Evolutionary conservation across 2,329 filamentous ascomycete species (phyloP), one percentile per base, ranked within the genome.

Genomic region (Pseudohalonectria lignicola): DNA sequence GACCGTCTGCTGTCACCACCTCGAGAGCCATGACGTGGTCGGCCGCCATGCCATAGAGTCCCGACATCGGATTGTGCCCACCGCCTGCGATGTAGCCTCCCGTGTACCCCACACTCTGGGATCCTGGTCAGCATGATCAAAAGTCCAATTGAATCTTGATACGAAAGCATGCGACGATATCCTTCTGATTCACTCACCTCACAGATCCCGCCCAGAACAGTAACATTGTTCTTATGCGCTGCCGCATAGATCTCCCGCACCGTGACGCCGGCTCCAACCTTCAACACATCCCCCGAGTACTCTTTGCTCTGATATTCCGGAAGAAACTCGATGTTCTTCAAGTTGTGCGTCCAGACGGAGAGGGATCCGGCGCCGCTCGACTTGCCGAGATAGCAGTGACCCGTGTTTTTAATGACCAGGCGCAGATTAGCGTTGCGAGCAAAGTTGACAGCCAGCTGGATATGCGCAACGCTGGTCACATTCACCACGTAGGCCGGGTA

Each of bases 1-100:
- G 45, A 12, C 69, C 69, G 41, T 61, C 58, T 10, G 66, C 58
- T 5, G 62, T 63, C 7, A 74, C 62, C 12, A 72, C 57, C 39
- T 73, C 59, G 42, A 67, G 55, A 21, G 61, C 54, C 13, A 73
- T 53, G 7, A 69, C 57, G 37, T 71, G 62, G 47, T 73, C 69
- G 6, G 64, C 58, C 3, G 57, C 69, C 50, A 74, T 62, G 43
- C 73, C 61, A 44, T 67, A 67, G 28, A 66, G 49, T 38, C 60
- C 60, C 10, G 64, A 64, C 38, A 78, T 47, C 3, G 70, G 70
- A 10, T 64, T 68, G 50, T 77, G 70, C 0, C 74, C 74, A 31
- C 69, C 73, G 11, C 69, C 71, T 30, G 64, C 48, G 10, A 59
- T 54, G 46, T 62, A 68, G 5, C 65, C 64, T 19, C 69, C 69